Conservation (phyloP, 768 basidiomycete species). For the Russula ochroleuca region DNA sequence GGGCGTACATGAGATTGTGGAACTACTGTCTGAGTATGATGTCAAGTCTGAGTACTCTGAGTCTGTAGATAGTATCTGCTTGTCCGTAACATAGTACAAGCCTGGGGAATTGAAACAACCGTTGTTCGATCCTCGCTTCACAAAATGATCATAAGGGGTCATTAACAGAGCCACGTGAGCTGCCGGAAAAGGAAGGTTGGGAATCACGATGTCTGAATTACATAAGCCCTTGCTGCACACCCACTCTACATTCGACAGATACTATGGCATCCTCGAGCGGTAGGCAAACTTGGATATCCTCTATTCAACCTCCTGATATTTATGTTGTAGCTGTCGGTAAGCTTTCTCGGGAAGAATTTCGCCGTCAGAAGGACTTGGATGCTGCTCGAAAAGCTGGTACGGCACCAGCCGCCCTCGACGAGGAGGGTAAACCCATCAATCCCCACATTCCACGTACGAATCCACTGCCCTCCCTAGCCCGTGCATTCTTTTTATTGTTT, state of each 20-base stretch:
- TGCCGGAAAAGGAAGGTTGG: too few species aligned
- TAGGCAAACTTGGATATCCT: slow-evolving; percentile 5
- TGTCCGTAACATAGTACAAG: too few species aligned
- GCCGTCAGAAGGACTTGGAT: slow-evolving; percentile 94
- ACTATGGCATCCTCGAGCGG: slow-evolving; percentile 30
- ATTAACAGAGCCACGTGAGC: background rate
- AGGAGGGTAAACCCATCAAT: slow-evolving; percentile 93
- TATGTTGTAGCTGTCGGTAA: slow-evolving; percentile 54
- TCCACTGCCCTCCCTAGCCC: background rate
- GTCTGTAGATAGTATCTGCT: too few species aligned
- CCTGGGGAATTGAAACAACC: too few species aligned
- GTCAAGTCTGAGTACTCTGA: too few species aligned
- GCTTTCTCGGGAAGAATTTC: slow-evolving; percentile 89
- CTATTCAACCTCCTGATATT: slow-evolving; percentile 2
- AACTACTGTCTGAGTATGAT: too few species aligned
- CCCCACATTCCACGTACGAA: slow-evolving; percentile 97
- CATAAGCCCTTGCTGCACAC: background rate
- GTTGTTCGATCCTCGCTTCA: too few species aligned
- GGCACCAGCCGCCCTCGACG: slow-evolving; percentile 91
- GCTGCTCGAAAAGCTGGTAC: slow-evolving; percentile 98
- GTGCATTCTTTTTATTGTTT: background rate
- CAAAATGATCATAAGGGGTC: too few species aligned
- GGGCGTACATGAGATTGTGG: too few species aligned
- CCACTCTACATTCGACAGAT: background rate
- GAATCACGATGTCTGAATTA: background rate